Evolutionary conservation across 2,329 filamentous ascomycete genomes (phyloP).

Genomic region (Aspergillus vadensis): DNA sequence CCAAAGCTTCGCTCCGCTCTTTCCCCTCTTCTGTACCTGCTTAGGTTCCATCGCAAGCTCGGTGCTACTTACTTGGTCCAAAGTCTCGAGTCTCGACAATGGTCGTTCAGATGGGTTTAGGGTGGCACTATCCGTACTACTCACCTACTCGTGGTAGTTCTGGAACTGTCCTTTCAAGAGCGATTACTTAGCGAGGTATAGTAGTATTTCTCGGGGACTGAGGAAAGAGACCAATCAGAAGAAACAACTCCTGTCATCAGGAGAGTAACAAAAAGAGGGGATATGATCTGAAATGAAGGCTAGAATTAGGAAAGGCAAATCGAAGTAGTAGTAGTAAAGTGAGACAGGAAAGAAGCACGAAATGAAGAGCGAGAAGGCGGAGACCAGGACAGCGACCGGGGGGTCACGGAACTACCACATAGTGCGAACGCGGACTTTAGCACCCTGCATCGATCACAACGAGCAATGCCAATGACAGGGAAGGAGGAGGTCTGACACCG

Average conservation of each 20-base stretch:
- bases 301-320: not conserved
- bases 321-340: not conserved
- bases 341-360: constrained; percentile 3
- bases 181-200: not conserved
- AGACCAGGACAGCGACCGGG: constrained; percentile 21
- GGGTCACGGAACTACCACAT: constrained; percentile 17
- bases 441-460: constrained; percentile 31
- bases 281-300: no score
- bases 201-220: not conserved
- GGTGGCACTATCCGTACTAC: not conserved
- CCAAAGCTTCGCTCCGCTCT: constrained; percentile 15
- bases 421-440: constrained; percentile 19
- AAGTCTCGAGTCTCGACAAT: not conserved
- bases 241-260: not conserved
- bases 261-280: not conserved
- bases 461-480: constrained; percentile 19
- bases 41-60: not conserved
- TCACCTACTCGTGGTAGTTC: not conserved
- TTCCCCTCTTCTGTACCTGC: constrained; percentile 9
- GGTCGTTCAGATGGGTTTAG: not conserved
- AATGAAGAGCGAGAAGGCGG: constrained; percentile 9
- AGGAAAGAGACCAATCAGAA: not conserved
- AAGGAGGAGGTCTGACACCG: constrained; percentile 10
- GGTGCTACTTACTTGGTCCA: not conserved
- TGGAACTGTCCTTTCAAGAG: constrained; percentile 8